Conservation (phyloP, 2,329 filamentous ascomycete genomes). For the Stachybotrys chartarum region DNA sequence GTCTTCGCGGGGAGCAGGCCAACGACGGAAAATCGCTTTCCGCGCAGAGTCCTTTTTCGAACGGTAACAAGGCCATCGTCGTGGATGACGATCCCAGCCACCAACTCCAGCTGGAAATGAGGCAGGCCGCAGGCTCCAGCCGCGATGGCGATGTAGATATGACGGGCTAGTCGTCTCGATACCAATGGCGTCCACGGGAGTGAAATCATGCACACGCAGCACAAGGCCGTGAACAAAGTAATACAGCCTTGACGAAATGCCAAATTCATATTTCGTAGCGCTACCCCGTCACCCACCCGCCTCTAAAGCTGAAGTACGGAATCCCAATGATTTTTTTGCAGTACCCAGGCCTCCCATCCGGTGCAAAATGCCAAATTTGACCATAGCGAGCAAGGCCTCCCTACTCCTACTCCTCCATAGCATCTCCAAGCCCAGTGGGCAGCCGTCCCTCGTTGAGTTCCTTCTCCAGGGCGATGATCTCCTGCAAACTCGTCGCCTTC, state of each 20-base stretch:
- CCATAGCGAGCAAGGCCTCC: background rate
- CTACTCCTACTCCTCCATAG: slow-evolving; percentile 50
- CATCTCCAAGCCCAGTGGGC: slow-evolving; percentile 58
- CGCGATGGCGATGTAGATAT: slow-evolving; percentile 52
- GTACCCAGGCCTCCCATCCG: background rate
- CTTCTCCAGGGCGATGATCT: slow-evolving; percentile 86
- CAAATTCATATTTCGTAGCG: background rate
- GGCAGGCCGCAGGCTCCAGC: slow-evolving; percentile 30
- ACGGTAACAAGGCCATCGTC: slow-evolving; percentile 18
- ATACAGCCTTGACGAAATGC: background rate
- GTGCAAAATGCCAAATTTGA: background rate
- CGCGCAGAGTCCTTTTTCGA: slow-evolving; percentile 4
- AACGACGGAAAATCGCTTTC: slow-evolving; percentile 13
- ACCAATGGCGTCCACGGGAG: background rate
- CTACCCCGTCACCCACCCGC: background rate
- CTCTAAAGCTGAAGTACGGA: background rate
- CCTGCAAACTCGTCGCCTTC: slow-evolving; percentile 80
- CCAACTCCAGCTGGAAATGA: slow-evolving; percentile 49
- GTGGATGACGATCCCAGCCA: slow-evolving; percentile 36
- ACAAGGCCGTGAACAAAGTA: background rate
- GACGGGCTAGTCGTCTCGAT: slow-evolving; percentile 35
- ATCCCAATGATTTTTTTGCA: background rate
- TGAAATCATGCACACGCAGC: background rate
- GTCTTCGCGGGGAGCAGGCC: slow-evolving; percentile 32
- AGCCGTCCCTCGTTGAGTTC: slow-evolving; percentile 84